Evolutionary conservation across 495 filamentous ascomycete genomes (phyloP).

Genomic region (Aspergillus steynii): DNA sequence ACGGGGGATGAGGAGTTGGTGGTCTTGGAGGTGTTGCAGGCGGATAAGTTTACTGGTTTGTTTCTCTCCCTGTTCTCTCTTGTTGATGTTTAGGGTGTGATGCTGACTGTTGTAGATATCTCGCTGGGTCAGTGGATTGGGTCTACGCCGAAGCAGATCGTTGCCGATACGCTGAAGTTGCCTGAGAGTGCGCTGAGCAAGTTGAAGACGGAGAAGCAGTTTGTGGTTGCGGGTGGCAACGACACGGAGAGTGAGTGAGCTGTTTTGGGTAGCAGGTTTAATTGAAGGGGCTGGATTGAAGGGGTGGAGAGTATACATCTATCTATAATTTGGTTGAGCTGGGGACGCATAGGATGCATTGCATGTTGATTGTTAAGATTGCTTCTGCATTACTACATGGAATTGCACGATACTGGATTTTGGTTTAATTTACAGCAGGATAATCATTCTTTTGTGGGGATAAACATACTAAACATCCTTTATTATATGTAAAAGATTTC

Average conservation of each 20-base stretch:
- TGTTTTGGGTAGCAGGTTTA: too few relatives aligned
- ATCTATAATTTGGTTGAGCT: too few relatives aligned
- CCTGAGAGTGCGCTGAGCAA: slow-evolving; percentile 52
- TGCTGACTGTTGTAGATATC: slow-evolving; percentile 44
- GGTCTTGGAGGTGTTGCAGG: slow-evolving; percentile 70
- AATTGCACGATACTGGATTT: too few relatives aligned
- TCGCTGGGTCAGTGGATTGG: slow-evolving; percentile 66
- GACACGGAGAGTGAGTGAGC: neutral
- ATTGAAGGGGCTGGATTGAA: too few relatives aligned
- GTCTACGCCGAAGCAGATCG: slow-evolving; percentile 62
- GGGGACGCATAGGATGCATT: too few relatives aligned
- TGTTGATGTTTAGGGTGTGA: neutral
- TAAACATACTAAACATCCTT: too few relatives aligned
- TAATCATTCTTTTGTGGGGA: too few relatives aligned
- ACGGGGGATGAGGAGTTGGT: slow-evolving; percentile 66
- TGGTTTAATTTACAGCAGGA: too few relatives aligned
- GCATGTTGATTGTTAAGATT: too few relatives aligned
- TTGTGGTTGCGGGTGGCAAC: slow-evolving; percentile 49
- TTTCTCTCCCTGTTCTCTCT: slow-evolving; percentile 6
- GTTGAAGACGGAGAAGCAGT: slow-evolving; percentile 63
- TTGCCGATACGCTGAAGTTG: slow-evolving; percentile 62
- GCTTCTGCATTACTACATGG: too few relatives aligned
- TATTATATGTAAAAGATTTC: too few relatives aligned
- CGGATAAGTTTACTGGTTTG: slow-evolving; percentile 59
- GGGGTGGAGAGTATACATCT: too few relatives aligned